Base-by-base conservation (phyloP, 345 rosid species). In the Acer negundo region DNA sequence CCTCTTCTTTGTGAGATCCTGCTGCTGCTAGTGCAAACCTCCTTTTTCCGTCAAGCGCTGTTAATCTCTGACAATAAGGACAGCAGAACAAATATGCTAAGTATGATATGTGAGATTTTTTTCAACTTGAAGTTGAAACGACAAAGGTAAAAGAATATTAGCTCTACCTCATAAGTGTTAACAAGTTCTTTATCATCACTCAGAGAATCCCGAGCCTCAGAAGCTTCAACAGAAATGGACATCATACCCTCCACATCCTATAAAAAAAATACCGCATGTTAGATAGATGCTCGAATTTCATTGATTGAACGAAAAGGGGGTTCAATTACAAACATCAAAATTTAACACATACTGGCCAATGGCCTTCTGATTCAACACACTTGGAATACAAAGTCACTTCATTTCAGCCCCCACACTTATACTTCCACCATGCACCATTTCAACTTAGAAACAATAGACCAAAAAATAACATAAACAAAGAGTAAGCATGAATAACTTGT, bases 191-290 rank as follows among this genome's bases (percentile, higher is more conserved):
- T 92, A 89, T 97, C 99, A 82, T 97, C 97, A 87, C 91, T 93
- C 87, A 97, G 86, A 56, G 99, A 97, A 73, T 90, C 90, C n/a
- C 90, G 86, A 53, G 99, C 99, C 78, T 82, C 98, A 73, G 98
- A 84, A 85, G 98, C 98, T 89, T 94, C 99, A 76, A 87, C 97
- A 61, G 98, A 97, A 76, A 97, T 97, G 23, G 99, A 97, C 99
- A 97, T 90, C 99, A 97, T 97, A 79, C 99, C 99, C 82, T 92
- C 97, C 74, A 94, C 93, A 89, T 94, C 99, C 98, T 97, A 84
- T 69, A 80, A 72, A 65, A 62, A 75, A 68, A 58, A 2, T 70
- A 15, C 78, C 70, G 5, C 65, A 73, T 44, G 59, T 75, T 58
- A 79, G 42, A 49, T 26, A 65, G 22, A 62, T 10, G 31, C 53